These are phyloP conservation scores for Sarcodon sp. DNA, from an alignment of 768 basidiomycete genomes.

Conservation along the genomic window DNA sequence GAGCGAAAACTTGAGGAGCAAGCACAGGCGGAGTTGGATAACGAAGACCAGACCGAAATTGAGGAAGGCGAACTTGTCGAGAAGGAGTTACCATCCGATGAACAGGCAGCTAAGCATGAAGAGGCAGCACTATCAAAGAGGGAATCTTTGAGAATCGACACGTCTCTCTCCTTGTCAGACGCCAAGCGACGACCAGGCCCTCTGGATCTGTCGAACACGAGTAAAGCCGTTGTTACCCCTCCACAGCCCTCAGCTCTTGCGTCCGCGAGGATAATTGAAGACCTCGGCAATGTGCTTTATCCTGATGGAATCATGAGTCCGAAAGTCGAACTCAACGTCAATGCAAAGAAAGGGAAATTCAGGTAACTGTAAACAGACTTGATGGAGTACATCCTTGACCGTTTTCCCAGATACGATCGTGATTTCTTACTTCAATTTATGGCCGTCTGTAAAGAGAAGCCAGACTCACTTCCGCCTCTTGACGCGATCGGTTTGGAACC, in stretches of 20 bases:
- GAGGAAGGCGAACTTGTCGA: slow-evolving; percentile 32
- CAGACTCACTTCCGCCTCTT: slow-evolving; percentile 77
- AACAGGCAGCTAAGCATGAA: slow-evolving; percentile 18
- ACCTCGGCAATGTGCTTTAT: slow-evolving; percentile 66
- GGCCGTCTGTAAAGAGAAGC: slow-evolving; percentile 89
- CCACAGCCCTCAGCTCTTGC: slow-evolving; percentile 57
- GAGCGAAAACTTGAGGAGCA: slow-evolving; percentile 27
- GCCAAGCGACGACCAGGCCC: slow-evolving; percentile 54
- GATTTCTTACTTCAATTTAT: slow-evolving; percentile 98
- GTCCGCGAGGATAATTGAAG: slow-evolving; percentile 76
- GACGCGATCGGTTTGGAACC: slow-evolving; percentile 89
- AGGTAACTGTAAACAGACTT: slow-evolving; percentile 30
- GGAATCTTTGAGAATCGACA: slow-evolving; percentile 55
- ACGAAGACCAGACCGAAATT: slow-evolving; percentile 22
- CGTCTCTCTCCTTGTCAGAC: slow-evolving; percentile 29
- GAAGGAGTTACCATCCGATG: slow-evolving; percentile 14
- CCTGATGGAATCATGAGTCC: slow-evolving; percentile 80
- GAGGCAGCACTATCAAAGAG: slow-evolving; percentile 32
- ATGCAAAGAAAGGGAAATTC: slow-evolving; percentile 82
- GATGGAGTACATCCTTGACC: background rate
- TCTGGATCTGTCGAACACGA: slow-evolving; percentile 52
- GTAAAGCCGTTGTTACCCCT: slow-evolving; percentile 25
- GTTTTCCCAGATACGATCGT: slow-evolving; percentile 72
- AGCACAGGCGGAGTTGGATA: slow-evolving; percentile 14
- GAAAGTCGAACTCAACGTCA: slow-evolving; percentile 69